phyloP scores from a whole-genome alignment of 2,329 filamentous ascomycete species.

The Trichoderma polysporum region DNA sequence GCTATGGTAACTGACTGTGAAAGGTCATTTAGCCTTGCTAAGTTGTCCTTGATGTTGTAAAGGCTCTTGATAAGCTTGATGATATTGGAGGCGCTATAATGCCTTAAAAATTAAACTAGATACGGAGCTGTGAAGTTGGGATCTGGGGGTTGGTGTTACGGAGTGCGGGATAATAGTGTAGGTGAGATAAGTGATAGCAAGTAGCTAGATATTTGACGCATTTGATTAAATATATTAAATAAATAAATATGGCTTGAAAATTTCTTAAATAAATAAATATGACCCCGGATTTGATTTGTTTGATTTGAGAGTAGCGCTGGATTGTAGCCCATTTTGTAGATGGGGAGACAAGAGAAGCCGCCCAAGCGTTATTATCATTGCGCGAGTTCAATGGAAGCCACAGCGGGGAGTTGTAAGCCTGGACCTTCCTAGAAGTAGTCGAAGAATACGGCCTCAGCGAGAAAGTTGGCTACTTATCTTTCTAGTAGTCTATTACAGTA shows the following conservation, averaged over 20 bases:
- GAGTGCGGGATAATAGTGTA: neutral
- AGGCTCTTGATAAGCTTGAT: constrained; percentile 8
- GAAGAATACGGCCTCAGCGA: neutral
- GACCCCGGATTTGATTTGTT: constrained; percentile 19
- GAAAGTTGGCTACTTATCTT: neutral
- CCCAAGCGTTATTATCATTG: neutral
- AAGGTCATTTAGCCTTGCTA: no score
- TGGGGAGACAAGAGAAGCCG: neutral
- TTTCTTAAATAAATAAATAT: constrained; percentile 18
- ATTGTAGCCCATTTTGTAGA: neutral
- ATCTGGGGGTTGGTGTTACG: neutral
- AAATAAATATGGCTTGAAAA: constrained; percentile 15
- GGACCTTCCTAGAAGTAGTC: neutral
- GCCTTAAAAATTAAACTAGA: constrained; percentile 13
- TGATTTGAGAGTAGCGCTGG: constrained; percentile 19
- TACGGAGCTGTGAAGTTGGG: neutral
- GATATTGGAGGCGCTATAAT: constrained; percentile 12
- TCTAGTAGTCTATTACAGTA: neutral
- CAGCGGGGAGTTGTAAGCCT: neutral
- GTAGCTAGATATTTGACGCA: no score
- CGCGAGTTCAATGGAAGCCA: neutral
- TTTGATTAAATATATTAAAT: constrained; percentile 1
- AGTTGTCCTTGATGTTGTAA: no score
- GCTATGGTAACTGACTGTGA: no score
- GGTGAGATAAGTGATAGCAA: neutral